Percentiles rank a stretch among this genome's conserved stretches.
Evolutionary conservation across 306 rosid species (phyloP).

Genomic region (Elaeagnus macrophylla): DNA sequence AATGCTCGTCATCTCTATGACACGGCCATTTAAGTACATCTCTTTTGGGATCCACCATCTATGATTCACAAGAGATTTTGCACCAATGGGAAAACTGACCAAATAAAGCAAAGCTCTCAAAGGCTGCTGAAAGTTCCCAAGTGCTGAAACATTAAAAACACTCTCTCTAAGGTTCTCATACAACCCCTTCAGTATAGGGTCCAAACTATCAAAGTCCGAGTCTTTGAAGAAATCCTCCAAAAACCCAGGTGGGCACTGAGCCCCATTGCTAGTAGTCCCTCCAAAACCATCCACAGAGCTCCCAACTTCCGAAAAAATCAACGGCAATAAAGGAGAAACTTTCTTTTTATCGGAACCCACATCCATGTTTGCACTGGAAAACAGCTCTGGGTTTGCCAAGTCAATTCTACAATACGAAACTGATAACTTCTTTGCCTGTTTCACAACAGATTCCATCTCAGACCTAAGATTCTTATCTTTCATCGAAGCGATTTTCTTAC

Average conservation of each 20-base stretch:
- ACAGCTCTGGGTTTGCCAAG: conserved; percentile 64
- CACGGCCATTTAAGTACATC: conserved; percentile 78
- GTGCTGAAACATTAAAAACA: conserved; percentile 81
- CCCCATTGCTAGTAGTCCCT: conserved; percentile 33
- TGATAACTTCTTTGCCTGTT: conserved; percentile 62
- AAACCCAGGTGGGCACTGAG: conserved; percentile 73
- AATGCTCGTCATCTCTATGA: conserved; percentile 94
- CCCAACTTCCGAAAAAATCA: conserved; percentile 59
- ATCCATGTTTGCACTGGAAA: conserved; percentile 23
- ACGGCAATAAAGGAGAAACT: conserved; percentile 55
- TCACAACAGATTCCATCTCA: conserved; percentile 51
- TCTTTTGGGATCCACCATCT: conserved; percentile 95
- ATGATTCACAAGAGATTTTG: conserved; percentile 72
- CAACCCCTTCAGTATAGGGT: conserved; percentile 61
- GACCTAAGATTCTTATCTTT: conserved; percentile 53
- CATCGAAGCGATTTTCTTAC: conserved; percentile 57
- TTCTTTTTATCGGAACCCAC: not conserved
- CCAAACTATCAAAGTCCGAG: conserved; percentile 72
- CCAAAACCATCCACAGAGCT: conserved; percentile 45
- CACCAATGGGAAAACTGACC: conserved; percentile 76
- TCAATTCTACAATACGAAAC: conserved; percentile 80
- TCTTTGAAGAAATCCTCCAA: conserved; percentile 79
- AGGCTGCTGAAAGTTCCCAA: conserved; percentile 84
- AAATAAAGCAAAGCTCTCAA: conserved; percentile 66
- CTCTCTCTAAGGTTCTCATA: conserved; percentile 78